Evolutionary conservation across 2,329 filamentous ascomycete species (phyloP).

Genomic region (Elsinoe arachidis): DNA sequence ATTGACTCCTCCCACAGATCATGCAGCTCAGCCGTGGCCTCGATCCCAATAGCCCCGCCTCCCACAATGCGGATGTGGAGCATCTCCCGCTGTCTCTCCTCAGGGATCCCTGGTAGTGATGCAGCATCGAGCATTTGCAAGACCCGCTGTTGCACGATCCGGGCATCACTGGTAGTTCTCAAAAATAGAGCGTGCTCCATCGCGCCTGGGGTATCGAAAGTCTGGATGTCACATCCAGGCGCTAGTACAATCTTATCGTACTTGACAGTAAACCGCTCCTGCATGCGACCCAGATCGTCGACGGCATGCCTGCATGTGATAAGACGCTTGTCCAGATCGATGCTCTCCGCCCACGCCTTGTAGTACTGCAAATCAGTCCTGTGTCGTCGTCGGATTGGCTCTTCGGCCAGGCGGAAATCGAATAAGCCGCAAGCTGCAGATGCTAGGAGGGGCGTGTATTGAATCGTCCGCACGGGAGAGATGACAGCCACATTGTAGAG

Average conservation of each 20-base stretch:
- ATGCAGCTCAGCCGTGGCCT: conserved; percentile 36
- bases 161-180: conserved; percentile 29
- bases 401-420: conserved; percentile 38
- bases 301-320: conserved; percentile 30
- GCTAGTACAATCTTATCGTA: conserved; percentile 37
- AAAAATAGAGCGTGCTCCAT: conserved; percentile 33
- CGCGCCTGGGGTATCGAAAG: conserved; percentile 34
- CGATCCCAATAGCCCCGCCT: conserved; percentile 36
- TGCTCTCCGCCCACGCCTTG: conserved; percentile 33
- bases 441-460: conserved; percentile 38
- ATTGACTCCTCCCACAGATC: conserved; percentile 35
- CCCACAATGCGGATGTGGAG: conserved; percentile 35
- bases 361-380: conserved; percentile 27
- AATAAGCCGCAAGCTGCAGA: conserved; percentile 39
- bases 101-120: conserved; percentile 24
- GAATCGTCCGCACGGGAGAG: conserved; percentile 35
- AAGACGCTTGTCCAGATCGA: conserved; percentile 30
- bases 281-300: conserved; percentile 20
- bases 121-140: conserved; percentile 32
- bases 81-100: conserved; percentile 26
- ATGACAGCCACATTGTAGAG: conserved; percentile 35
- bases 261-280: conserved; percentile 30
- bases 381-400: conserved; percentile 32
- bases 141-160: conserved; percentile 28
- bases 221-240: conserved; percentile 35